Conservation (phyloP, 2,329 filamentous ascomycete genomes). For the Colletotrichum chrysophilum region DNA sequence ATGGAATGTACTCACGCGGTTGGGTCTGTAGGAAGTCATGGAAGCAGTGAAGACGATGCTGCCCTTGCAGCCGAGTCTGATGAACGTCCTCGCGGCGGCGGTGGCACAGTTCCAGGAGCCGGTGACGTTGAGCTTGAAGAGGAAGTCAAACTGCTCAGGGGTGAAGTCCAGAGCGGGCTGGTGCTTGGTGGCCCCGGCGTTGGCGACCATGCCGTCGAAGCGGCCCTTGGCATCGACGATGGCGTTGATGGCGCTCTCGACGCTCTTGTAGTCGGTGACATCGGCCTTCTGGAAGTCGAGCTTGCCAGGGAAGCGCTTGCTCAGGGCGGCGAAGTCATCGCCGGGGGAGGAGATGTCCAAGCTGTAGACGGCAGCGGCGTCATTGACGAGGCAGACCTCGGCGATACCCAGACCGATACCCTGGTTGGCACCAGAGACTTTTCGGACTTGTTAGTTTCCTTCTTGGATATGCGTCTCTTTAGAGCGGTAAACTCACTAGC, state of each 20-base stretch:
- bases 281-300: conserved; percentile 51
- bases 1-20: conserved; percentile 34
- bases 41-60: conserved; percentile 50
- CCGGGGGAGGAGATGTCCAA: conserved; percentile 43
- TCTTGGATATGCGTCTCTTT: background rate
- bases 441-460: background rate
- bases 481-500: conserved; percentile 33
- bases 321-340: conserved; percentile 36
- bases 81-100: conserved; percentile 47
- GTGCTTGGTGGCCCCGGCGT: conserved; percentile 42
- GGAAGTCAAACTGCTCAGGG: background rate
- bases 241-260: conserved; percentile 44
- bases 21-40: conserved; percentile 54
- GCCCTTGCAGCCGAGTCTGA: conserved; percentile 37
- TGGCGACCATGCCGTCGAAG: conserved; percentile 39
- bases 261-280: conserved; percentile 45
- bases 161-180: conserved; percentile 43
- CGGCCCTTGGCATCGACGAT: conserved; percentile 42
- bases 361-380: conserved; percentile 42
- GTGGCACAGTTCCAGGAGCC: conserved; percentile 51
- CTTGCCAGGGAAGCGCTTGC: conserved; percentile 43
- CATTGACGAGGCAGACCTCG: conserved; percentile 50
- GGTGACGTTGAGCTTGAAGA: conserved; percentile 48
- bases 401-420: conserved; percentile 45
- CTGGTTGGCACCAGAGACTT: conserved; percentile 42